Conservation (phyloP, 2,329 filamentous ascomycete species). For the Fusarium caatingaense region DNA sequence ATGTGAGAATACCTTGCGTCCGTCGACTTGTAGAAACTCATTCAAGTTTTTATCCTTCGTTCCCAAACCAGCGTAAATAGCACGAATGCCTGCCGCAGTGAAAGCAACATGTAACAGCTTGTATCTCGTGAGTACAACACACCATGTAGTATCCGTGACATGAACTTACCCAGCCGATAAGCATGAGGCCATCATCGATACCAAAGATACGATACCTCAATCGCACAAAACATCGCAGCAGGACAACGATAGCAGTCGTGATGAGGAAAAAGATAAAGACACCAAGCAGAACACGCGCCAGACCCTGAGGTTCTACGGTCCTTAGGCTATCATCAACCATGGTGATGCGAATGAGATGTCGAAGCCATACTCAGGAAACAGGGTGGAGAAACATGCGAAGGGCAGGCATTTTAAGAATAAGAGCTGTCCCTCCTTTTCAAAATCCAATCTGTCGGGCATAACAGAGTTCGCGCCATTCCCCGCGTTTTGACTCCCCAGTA, state of each 20-base stretch:
- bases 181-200: conserved; percentile 29
- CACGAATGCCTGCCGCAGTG: background rate
- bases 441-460: background rate
- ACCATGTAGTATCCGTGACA: background rate
- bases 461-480: background rate
- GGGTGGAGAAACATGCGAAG: background rate
- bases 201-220: conserved; percentile 16
- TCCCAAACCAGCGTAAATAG: conserved; percentile 17
- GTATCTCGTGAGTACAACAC: background rate
- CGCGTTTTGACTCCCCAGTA: background rate
- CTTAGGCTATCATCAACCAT: background rate
- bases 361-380: background rate
- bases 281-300: background rate
- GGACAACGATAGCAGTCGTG: background rate
- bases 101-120: conserved; percentile 27
- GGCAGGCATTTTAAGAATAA: background rate
- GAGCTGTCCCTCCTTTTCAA: background rate
- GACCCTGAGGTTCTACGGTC: background rate
- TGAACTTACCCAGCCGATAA: conserved; percentile 27
- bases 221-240: conserved; percentile 12
- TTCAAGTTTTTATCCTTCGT: conserved; percentile 19
- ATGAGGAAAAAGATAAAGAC: conserved; percentile 10
- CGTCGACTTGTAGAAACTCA: background rate
- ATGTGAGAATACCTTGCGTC: background rate
- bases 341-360: background rate